Percentiles rank a stretch among this genome's conserved stretches.
These are phyloP conservation scores for Metschnikowia dekortorum DNA, from an alignment of 805 yeast species.

Conservation along the genomic window DNA sequence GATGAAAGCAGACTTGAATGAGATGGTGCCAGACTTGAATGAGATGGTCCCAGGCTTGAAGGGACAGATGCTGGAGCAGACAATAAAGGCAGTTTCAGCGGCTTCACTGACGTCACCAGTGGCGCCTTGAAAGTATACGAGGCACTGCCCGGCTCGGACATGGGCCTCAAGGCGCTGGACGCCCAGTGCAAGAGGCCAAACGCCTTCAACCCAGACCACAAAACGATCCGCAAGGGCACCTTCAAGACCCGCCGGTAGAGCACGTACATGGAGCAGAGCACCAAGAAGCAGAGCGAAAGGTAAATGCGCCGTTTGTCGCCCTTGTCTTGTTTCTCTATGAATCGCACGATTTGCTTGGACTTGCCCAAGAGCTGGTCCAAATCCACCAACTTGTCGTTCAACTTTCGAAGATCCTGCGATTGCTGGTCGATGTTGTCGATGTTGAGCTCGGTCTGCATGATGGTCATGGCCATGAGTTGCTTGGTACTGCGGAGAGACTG, in stretches of 20 bases:
- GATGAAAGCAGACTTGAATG: no score
- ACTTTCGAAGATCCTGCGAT: conserved; percentile 34
- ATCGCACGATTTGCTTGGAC: conserved; percentile 44
- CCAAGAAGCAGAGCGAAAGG: conserved; percentile 42
- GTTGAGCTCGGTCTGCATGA: conserved; percentile 49
- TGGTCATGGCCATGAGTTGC: conserved; percentile 45
- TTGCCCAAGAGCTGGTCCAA: conserved; percentile 39
- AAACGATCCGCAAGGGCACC: conserved; percentile 38
- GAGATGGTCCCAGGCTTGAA: no score
- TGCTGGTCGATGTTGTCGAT: conserved; percentile 46
- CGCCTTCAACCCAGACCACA: conserved; percentile 45
- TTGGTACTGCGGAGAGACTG: conserved; percentile 44
- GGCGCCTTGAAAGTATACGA: no score
- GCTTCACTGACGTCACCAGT: no score
- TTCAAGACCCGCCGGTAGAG: conserved; percentile 46
- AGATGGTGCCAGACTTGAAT: no score
- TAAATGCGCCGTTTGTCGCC: conserved; percentile 47
- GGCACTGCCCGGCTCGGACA: no score
- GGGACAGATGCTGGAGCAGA: no score
- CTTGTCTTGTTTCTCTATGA: conserved; percentile 50
- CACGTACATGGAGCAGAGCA: conserved; percentile 45
- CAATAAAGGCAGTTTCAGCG: no score
- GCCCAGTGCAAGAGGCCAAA: conserved; percentile 20
- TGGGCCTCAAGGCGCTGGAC: background rate
- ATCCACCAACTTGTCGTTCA: conserved; percentile 39